A percentile compares a stretch with the other conserved stretches of the same genome.
Conservation (phyloP, 2,329 filamentous ascomycete species). For the Aspergillus chevalieri region DNA sequence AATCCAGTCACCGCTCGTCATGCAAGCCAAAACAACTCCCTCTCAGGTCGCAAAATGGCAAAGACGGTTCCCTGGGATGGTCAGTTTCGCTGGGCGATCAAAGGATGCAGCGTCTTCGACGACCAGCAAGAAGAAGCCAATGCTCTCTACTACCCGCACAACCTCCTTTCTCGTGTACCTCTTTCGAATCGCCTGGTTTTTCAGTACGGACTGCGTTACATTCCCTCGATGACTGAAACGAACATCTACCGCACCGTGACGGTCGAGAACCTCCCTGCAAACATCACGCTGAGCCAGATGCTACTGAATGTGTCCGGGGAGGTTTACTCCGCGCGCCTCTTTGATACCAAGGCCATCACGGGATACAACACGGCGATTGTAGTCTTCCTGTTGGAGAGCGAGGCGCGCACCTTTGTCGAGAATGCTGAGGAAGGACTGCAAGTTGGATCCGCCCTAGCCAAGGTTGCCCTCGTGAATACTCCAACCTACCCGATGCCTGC, state of each 20-base stretch:
- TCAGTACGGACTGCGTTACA: constrained; percentile 28
- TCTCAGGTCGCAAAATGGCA: neutral
- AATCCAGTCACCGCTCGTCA: neutral
- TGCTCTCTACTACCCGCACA: constrained; percentile 7
- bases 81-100: constrained; percentile 15
- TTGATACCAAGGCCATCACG: constrained; percentile 22
- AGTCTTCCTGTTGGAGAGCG: constrained; percentile 20
- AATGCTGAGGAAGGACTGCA: constrained; percentile 12
- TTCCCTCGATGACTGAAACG: constrained; percentile 14
- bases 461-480: constrained; percentile 19
- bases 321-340: constrained; percentile 23
- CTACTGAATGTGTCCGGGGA: constrained; percentile 19
- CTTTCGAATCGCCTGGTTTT: constrained; percentile 18
- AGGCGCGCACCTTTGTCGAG: constrained; percentile 18
- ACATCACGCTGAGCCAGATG: constrained; percentile 17
- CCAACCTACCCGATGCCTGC: constrained; percentile 25
- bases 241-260: constrained; percentile 26
- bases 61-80: constrained; percentile 16
- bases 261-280: constrained; percentile 20
- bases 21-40: neutral
- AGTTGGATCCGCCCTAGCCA: constrained; percentile 9
- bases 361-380: constrained; percentile 26
- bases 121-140: constrained; percentile 14
- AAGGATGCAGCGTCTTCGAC: constrained; percentile 17
- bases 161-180: constrained; percentile 4